phyloP scores from a whole-genome alignment of 257 asterid species.

The Cordia subcordata region DNA sequence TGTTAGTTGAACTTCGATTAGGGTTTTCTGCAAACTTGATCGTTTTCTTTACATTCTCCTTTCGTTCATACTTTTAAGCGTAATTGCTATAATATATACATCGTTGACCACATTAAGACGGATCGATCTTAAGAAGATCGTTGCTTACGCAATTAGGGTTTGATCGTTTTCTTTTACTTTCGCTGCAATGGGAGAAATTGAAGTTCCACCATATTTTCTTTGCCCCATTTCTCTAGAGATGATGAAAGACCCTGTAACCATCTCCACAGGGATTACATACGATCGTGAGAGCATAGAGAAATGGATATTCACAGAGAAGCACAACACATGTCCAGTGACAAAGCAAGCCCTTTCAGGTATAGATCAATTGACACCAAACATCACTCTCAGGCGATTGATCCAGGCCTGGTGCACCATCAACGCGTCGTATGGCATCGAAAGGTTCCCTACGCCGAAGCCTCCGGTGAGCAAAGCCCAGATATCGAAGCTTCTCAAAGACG shows the following conservation, averaged over 20 bases:
- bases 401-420: constrained; percentile 83
- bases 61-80: too few species aligned
- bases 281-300: constrained; percentile 73
- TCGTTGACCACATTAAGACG: too few species aligned
- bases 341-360: constrained; percentile 37
- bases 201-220: constrained; percentile 67
- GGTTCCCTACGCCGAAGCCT: constrained; percentile 80
- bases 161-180: neutral
- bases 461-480: constrained; percentile 52
- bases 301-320: constrained; percentile 53
- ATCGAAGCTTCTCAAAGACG: constrained; percentile 42
- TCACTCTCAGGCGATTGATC: constrained; percentile 73
- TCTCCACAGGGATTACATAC: constrained; percentile 73
- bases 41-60: too few species aligned
- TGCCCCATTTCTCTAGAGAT: constrained; percentile 75
- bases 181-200: constrained; percentile 43
- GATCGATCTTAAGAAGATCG: too few species aligned
- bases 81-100: too few species aligned
- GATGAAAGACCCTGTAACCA: constrained; percentile 82
- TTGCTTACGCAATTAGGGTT: too few species aligned
- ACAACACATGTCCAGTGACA: constrained; percentile 61
- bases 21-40: too few species aligned
- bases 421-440: constrained; percentile 45
- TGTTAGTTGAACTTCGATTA: too few species aligned
- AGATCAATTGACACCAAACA: constrained; percentile 59